Percentiles rank a stretch among this genome's conserved stretches.
These are phyloP conservation scores for Alternaria brassicicola DNA, from an alignment of 2,329 filamentous ascomycete genomes.

Conservation along the genomic window DNA sequence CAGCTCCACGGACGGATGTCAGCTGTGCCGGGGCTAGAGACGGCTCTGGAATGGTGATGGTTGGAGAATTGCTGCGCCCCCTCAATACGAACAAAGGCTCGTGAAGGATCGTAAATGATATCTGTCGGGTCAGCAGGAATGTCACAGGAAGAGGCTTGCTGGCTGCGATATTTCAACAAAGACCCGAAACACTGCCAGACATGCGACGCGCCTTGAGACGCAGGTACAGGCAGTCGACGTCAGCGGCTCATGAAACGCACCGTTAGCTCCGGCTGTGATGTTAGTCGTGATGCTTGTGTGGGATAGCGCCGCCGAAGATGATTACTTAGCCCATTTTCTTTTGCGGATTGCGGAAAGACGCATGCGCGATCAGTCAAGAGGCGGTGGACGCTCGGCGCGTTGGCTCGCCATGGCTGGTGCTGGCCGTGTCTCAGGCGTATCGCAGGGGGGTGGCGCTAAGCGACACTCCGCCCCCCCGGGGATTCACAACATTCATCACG, in stretches of 20 bases:
- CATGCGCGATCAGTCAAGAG: background rate
- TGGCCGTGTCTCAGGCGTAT: constrained; percentile 30
- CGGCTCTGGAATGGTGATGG: constrained; percentile 6
- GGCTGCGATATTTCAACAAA: constrained; percentile 7
- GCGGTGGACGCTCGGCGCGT: background rate
- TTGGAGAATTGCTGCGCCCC: background rate
- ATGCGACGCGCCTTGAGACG: constrained; percentile 20
- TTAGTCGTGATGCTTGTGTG: constrained; percentile 6
- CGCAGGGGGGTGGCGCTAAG: constrained; percentile 14
- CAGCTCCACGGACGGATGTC: constrained; percentile 30
- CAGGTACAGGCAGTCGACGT: constrained; percentile 34
- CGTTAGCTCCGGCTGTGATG: constrained; percentile 16
- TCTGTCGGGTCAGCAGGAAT: background rate
- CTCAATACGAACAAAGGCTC: constrained; percentile 11
- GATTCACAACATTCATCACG: background rate
- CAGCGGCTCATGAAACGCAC: constrained; percentile 29
- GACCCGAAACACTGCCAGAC: constrained; percentile 17
- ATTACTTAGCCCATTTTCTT: background rate
- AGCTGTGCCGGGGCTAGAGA: constrained; percentile 27
- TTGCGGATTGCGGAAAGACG: background rate
- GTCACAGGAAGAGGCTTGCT: background rate
- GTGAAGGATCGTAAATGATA: background rate
- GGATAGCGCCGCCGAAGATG: background rate
- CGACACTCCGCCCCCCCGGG: no score
- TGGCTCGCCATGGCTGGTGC: constrained; percentile 14